Conservation (phyloP, 2,329 filamentous ascomycete genomes). For the Fusarium liriodendri region DNA sequence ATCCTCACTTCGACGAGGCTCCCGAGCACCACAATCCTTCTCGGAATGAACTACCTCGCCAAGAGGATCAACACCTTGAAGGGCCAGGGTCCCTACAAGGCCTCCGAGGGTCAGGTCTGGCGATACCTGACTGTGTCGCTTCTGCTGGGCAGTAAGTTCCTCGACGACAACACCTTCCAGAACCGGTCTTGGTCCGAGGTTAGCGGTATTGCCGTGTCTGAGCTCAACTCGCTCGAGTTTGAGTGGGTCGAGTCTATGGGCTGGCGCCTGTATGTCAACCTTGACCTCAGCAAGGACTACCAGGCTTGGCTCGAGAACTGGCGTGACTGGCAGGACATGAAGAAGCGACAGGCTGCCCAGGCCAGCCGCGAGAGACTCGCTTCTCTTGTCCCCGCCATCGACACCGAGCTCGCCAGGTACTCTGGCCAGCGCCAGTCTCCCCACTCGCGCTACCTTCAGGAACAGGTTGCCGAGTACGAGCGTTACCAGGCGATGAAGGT, state of each 20-base stretch:
- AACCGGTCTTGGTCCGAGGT: slow-evolving; percentile 97
- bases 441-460: slow-evolving; percentile 61
- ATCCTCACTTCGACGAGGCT: slow-evolving; percentile 91
- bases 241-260: slow-evolving; percentile 87
- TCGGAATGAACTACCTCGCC: slow-evolving; percentile 90
- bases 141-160: slow-evolving; percentile 91
- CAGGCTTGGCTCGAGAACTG: slow-evolving; percentile 72
- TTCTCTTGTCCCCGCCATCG: slow-evolving; percentile 60
- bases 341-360: slow-evolving; percentile 64
- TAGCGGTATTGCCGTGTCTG: slow-evolving; percentile 85
- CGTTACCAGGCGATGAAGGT: slow-evolving; percentile 59
- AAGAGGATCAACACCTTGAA: slow-evolving; percentile 83
- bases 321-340: slow-evolving; percentile 66
- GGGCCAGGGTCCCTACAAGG: slow-evolving; percentile 62
- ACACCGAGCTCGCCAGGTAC: slow-evolving; percentile 55
- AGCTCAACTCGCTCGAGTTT: slow-evolving; percentile 87
- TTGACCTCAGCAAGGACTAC: slow-evolving; percentile 79
- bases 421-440: slow-evolving; percentile 51
- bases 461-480: slow-evolving; percentile 67
- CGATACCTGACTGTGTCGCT: slow-evolving; percentile 87
- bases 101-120: slow-evolving; percentile 80
- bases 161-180: slow-evolving; percentile 98
- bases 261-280: slow-evolving; percentile 89
- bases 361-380: slow-evolving; percentile 62
- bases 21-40: slow-evolving; percentile 89